These are phyloP conservation scores for Melampsora americana DNA, from an alignment of 1,284 basidiomycete genomes.

Conservation along the genomic window DNA sequence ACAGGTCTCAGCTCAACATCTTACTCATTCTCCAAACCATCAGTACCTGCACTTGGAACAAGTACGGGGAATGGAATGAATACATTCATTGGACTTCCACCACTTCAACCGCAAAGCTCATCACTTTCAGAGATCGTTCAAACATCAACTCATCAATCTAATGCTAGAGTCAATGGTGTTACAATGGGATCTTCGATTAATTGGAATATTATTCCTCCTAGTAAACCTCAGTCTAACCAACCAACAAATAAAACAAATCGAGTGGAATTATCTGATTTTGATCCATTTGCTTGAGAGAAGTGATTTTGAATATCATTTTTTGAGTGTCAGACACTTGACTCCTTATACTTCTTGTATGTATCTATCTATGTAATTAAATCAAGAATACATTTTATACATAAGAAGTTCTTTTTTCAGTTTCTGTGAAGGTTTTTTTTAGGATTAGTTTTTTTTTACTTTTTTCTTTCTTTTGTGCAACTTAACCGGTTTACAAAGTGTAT, in stretches of 20 bases:
- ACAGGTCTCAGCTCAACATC: neutral
- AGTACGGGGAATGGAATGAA: neutral
- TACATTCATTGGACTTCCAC: slow-evolving; percentile 28
- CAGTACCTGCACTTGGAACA: neutral
- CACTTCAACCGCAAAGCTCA: slow-evolving; percentile 22
- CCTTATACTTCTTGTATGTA: too few relatives aligned
- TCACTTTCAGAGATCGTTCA: neutral
- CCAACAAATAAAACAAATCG: neutral
- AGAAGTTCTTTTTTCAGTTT: too few relatives aligned
- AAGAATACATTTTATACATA: too few relatives aligned
- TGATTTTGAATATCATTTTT: too few relatives aligned
- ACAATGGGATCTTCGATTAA: neutral
- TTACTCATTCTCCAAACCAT: neutral
- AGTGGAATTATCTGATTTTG: slow-evolving; percentile 26
- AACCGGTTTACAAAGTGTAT: too few relatives aligned
- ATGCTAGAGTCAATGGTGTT: neutral
- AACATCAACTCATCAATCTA: neutral
- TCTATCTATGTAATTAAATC: too few relatives aligned
- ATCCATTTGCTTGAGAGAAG: slow-evolving; percentile 29
- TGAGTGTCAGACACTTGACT: too few relatives aligned
- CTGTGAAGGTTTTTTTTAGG: too few relatives aligned
- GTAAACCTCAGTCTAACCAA: slow-evolving; percentile 7
- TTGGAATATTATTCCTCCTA: slow-evolving; percentile 36
- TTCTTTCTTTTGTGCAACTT: too few relatives aligned
- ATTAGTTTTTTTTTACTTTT: too few relatives aligned